Percentiles rank a stretch among this genome's conserved stretches.
phyloP scores from a whole-genome alignment of 2,329 filamentous ascomycete species.

The Aureobasidium musti region DNA sequence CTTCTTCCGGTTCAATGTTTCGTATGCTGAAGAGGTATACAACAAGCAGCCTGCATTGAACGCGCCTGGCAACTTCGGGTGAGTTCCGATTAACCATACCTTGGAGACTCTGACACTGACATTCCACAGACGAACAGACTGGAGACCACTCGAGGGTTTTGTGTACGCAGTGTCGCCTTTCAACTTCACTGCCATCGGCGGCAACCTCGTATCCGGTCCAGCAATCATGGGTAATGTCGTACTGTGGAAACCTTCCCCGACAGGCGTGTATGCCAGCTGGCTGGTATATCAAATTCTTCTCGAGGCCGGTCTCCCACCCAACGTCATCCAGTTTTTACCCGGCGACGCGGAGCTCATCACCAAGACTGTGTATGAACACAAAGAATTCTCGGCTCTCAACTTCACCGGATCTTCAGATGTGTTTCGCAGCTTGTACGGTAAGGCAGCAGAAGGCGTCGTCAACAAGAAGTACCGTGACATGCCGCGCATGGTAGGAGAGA shows the following conservation, averaged over 20 bases:
- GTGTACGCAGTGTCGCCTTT: conserved; percentile 49
- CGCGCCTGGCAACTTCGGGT: conserved; percentile 30
- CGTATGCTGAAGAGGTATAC: conserved; percentile 43
- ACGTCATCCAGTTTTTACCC: conserved; percentile 46
- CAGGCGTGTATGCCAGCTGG: conserved; percentile 42
- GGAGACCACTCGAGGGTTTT: conserved; percentile 48
- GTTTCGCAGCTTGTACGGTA: conserved; percentile 42
- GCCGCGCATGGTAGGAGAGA: conserved; percentile 55
- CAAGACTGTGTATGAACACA: conserved; percentile 40
- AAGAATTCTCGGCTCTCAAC: conserved; percentile 45
- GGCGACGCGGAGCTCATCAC: conserved; percentile 46
- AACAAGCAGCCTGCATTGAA: conserved; percentile 43
- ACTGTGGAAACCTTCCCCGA: conserved; percentile 47
- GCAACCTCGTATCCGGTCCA: conserved; percentile 43
- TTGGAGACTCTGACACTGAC: not conserved
- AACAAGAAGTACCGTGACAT: conserved; percentile 43
- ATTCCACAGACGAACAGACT: conserved; percentile 39
- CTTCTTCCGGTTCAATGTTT: conserved; percentile 44
- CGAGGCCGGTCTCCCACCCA: conserved; percentile 46
- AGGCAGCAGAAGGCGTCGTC: conserved; percentile 40
- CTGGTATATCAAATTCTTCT: conserved; percentile 46
- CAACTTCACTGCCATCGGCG: conserved; percentile 50
- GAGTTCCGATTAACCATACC: not conserved
- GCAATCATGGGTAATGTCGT: conserved; percentile 48
- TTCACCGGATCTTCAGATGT: conserved; percentile 47